Evolutionary conservation across 2,329 filamentous ascomycete genomes (phyloP).

Genomic region (Clarireedia monteithiana): DNA sequence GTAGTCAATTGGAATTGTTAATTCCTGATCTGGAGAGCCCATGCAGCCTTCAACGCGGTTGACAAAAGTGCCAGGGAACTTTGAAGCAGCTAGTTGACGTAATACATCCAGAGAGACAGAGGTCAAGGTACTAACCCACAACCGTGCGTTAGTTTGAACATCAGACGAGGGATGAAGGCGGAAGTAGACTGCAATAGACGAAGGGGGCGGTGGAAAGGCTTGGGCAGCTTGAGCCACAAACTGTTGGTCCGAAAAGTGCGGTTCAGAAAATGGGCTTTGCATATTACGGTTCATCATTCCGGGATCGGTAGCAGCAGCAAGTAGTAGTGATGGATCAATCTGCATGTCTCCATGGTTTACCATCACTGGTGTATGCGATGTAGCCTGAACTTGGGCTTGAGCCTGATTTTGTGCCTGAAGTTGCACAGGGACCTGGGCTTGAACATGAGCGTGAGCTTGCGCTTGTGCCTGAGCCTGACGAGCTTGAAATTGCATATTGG

Average conservation of each 20-base stretch:
- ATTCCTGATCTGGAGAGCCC: constrained; percentile 45
- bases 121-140: constrained; percentile 61
- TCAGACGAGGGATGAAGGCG: constrained; percentile 59
- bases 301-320: constrained; percentile 38
- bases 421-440: constrained; percentile 15
- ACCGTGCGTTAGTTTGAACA: constrained; percentile 39
- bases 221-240: constrained; percentile 34
- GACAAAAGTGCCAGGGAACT: constrained; percentile 52
- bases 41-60: constrained; percentile 59
- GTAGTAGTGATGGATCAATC: constrained; percentile 54
- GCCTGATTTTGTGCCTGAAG: constrained; percentile 17
- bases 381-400: constrained; percentile 16
- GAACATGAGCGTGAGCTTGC: constrained; percentile 15
- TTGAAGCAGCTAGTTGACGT: constrained; percentile 50
- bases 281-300: constrained; percentile 28
- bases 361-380: constrained; percentile 22
- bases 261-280: constrained; percentile 26
- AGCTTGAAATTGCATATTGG: constrained; percentile 9
- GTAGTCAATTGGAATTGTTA: constrained; percentile 57
- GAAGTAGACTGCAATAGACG: constrained; percentile 55
- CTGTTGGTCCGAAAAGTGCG: constrained; percentile 27
- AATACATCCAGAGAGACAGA: constrained; percentile 51
- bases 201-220: constrained; percentile 27
- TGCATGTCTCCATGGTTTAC: constrained; percentile 45
- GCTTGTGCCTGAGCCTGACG: constrained; percentile 15